phyloP scores from a whole-genome alignment of 192 early-diverging fungal genomes.

The Glomus cerebriforme region DNA sequence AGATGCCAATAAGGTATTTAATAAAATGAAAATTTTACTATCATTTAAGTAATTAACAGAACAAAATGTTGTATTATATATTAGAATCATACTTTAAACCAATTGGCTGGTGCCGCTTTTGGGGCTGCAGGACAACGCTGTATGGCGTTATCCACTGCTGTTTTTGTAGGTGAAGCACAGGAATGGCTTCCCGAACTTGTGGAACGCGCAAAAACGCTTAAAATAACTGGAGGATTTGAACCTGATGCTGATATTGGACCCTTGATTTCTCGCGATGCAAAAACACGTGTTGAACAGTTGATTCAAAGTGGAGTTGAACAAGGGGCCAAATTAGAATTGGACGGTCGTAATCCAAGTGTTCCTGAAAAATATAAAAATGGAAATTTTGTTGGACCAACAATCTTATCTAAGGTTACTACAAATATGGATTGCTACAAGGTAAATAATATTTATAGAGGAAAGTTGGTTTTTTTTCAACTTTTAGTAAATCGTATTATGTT shows the following conservation, averaged over 20 bases:
- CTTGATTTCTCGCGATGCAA: constrained; percentile 80
- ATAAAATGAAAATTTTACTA: not conserved
- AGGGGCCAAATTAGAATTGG: constrained; percentile 83
- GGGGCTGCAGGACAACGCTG: constrained; percentile 98
- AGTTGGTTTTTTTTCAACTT: not conserved
- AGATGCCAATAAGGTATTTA: constrained; percentile 77
- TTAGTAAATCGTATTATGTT: constrained; percentile 25
- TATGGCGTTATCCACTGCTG: constrained; percentile 92
- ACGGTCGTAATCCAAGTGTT: constrained; percentile 80
- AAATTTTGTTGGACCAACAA: constrained; percentile 96
- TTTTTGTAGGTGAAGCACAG: constrained; percentile 86
- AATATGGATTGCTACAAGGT: constrained; percentile 82
- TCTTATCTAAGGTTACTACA: constrained; percentile 72
- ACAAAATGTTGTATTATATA: not conserved
- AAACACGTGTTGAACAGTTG: constrained; percentile 70
- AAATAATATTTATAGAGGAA: not conserved
- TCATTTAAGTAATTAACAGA: not conserved
- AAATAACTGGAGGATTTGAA: constrained; percentile 84
- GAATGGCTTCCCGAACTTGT: constrained; percentile 89
- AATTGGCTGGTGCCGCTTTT: constrained; percentile 90
- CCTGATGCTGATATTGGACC: constrained; percentile 87
- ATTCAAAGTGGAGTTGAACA: constrained; percentile 83
- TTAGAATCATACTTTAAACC: constrained; percentile 86
- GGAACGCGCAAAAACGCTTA: constrained; percentile 81
- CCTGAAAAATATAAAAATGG: constrained; percentile 79